phyloP scores from a whole-genome alignment of 306 rosid genomes.

The Clitoria ternatea region DNA sequence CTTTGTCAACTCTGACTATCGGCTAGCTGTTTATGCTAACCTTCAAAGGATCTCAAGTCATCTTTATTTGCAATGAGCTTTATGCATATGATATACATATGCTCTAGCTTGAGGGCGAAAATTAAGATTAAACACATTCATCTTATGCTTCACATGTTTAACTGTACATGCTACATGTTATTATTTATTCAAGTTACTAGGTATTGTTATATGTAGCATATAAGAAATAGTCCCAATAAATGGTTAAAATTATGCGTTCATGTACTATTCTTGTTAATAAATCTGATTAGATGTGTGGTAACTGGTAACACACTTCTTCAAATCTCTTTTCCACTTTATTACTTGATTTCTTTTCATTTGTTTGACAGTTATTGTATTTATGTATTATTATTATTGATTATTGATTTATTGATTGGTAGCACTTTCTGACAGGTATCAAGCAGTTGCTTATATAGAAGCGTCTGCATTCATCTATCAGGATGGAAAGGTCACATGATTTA shows the following conservation, averaged over 20 bases:
- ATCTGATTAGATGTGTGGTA: background rate
- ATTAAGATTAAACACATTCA: background rate
- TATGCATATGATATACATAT: background rate
- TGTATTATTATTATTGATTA: constrained; percentile 7
- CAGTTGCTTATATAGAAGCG: constrained; percentile 96
- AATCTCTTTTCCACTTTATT: background rate
- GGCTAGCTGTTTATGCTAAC: background rate
- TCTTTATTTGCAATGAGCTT: background rate
- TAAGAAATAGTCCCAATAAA: background rate
- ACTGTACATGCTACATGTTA: no score
- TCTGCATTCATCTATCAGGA: constrained; percentile 96
- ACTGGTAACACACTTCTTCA: background rate
- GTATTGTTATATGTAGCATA: background rate
- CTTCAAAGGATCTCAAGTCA: background rate
- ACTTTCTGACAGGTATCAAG: constrained; percentile 77
- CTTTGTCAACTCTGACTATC: background rate
- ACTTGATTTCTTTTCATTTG: background rate
- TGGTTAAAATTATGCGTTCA: background rate
- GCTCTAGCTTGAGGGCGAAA: background rate
- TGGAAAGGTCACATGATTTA: constrained; percentile 68
- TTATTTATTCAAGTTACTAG: background rate
- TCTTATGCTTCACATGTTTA: background rate
- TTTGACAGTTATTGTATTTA: background rate
- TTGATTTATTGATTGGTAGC: constrained; percentile 21
- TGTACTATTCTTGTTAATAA: background rate